Conservation (phyloP, 768 basidiomycete species). For the Phlebiopsis flavidoalba region DNA sequence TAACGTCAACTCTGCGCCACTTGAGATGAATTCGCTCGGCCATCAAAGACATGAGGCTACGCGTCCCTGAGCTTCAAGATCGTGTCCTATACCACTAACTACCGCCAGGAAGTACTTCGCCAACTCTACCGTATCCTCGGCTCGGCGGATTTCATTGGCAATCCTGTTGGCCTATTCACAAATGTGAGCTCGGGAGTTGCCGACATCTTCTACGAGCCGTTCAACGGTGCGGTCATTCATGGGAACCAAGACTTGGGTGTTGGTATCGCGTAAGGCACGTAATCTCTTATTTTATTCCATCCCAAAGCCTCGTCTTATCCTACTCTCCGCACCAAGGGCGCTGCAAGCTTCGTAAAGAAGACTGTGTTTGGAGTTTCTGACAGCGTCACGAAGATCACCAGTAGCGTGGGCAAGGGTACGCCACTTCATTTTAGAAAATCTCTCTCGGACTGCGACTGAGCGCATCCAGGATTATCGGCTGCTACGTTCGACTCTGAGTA, state of each 20-base stretch:
- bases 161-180: constrained; percentile 95
- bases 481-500: constrained; percentile 97
- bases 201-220: constrained; percentile 98
- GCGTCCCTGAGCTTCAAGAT: constrained; percentile 75
- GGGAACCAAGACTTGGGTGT: constrained; percentile 93
- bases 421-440: not conserved
- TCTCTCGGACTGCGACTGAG: not conserved
- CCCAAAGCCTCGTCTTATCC: not conserved
- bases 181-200: constrained; percentile 97
- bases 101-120: constrained; percentile 86
- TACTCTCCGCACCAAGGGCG: constrained; percentile 51
- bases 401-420: constrained; percentile 94
- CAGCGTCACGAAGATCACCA: constrained; percentile 96
- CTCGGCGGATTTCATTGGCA: constrained; percentile 96
- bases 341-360: constrained; percentile 98
- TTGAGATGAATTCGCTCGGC: constrained; percentile 92
- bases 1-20: constrained; percentile 92
- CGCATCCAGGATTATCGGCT: constrained; percentile 74
- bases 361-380: constrained; percentile 96
- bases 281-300: constrained; percentile 3
- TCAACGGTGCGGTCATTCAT: constrained; percentile 93
- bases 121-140: constrained; percentile 96
- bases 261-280: constrained; percentile 83
- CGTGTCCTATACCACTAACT: constrained; percentile 94
- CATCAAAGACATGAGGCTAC: constrained; percentile 91